Base-by-base conservation (phyloP, 192 early-diverging fungal species). In the Tieghemiomyces parasiticus region DNA sequence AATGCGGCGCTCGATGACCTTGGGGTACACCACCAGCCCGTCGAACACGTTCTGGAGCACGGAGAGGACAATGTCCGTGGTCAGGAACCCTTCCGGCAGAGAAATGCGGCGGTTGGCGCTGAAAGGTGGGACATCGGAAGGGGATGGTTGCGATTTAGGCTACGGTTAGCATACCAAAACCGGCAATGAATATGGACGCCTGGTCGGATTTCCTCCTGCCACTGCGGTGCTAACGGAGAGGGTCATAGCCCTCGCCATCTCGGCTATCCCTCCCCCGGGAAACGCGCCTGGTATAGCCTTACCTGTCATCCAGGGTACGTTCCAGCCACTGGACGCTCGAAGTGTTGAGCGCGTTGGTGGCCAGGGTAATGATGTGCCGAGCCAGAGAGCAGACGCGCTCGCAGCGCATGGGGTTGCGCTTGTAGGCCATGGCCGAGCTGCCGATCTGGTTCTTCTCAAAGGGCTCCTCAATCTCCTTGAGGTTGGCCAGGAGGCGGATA, bases 361-460 rank as follows among this genome's bases (percentile, higher is more conserved):
- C 78, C 10, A 98, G 80, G 13, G 88, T 78, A 85, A 93, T 92
- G 62, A 98, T 79, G 70, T 98, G 95, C 59, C 95, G 91, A 4
- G 91, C 73, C 58, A 98, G 78, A 55, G 90, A 88, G 78, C 95
- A 98, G 20, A 95, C 89, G 65, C 95, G 87, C 69, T 98, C 95
- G 65, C 85, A 92, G 35, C 93, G 85, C 95, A 98, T 98, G 28
- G 95, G 95, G 81, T 98, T 98, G 63, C 95, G 87, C 88, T 98
- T 98, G 78, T 98, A 98, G 60, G 95, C 95, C 95, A 98, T 98
- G 60, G 95, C 95, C 29, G 89, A 92, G 30, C 86, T 89, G 8
- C 95, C 94, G 60, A 98, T 98, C 75, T 98, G 95, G 73, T 98
- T 91, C 78, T 92, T 93, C 74, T 98, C 95, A 59, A 98, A 98